These are phyloP conservation scores for Fusarium musae DNA, from an alignment of 2,329 filamentous ascomycete species.

Conservation along the genomic window DNA sequence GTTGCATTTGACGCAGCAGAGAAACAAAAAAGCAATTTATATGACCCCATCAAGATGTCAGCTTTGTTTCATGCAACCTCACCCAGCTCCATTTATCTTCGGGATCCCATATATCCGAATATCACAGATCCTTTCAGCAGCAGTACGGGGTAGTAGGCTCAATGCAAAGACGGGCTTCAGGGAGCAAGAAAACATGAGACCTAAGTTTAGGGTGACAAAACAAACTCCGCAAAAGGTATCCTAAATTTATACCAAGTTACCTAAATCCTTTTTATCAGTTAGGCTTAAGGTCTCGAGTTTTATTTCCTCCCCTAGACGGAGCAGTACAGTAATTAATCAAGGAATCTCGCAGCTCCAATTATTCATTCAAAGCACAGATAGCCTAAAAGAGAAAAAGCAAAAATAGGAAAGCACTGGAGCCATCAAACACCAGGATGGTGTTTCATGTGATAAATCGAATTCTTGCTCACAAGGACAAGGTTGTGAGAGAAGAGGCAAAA, in stretches of 20 bases:
- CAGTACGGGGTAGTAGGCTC: neutral
- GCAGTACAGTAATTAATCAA: neutral
- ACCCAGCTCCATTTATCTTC: neutral
- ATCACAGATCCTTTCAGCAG: neutral
- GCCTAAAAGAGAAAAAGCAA: neutral
- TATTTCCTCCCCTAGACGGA: neutral
- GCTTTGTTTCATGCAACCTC: neutral
- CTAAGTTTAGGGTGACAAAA: too few relatives aligned
- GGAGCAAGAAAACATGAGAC: too few relatives aligned
- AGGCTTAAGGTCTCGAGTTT: too few relatives aligned
- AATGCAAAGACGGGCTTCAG: too few relatives aligned
- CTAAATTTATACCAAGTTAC: too few relatives aligned
- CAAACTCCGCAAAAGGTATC: too few relatives aligned
- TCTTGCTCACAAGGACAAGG: conserved; percentile 6
- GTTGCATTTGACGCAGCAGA: neutral
- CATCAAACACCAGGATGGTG: neutral
- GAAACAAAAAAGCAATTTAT: neutral
- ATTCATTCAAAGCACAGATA: neutral
- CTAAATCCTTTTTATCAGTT: too few relatives aligned
- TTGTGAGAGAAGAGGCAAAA: neutral
- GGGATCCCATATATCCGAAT: neutral
- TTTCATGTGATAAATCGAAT: conserved; percentile 26
- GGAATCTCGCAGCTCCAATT: neutral
- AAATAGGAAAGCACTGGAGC: neutral
- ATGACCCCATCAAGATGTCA: neutral